Evolutionary conservation across 306 rosid genomes (phyloP).

Genomic region (Datisca glomerata): DNA sequence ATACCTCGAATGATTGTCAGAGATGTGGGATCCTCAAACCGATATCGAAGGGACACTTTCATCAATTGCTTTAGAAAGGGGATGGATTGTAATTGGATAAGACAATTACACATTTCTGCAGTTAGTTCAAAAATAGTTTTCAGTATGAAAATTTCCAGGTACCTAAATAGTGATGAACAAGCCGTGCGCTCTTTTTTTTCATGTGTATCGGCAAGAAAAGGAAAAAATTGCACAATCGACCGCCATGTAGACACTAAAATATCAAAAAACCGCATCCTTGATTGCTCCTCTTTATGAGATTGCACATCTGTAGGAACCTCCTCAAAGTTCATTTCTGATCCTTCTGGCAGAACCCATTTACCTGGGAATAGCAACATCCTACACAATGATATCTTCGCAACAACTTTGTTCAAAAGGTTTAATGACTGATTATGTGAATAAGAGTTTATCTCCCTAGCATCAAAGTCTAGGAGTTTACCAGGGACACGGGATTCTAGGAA

Average conservation of each 20-base stretch:
- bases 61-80: conserved; percentile 59
- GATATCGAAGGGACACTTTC: conserved; percentile 53
- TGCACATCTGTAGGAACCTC: conserved; percentile 21
- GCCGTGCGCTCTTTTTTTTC: conserved; percentile 21
- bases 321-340: conserved; percentile 21
- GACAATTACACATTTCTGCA: conserved; percentile 33
- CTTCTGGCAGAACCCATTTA: conserved; percentile 11
- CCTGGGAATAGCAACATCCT: conserved; percentile 44
- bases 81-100: conserved; percentile 38
- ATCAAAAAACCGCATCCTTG: conserved; percentile 34
- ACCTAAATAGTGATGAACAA: conserved; percentile 33
- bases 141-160: conserved; percentile 50
- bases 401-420: conserved; percentile 41
- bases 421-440: conserved; percentile 33
- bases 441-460: conserved; percentile 27
- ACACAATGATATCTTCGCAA: conserved; percentile 55
- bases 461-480: conserved; percentile 51
- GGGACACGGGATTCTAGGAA: conserved; percentile 24
- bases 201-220: conserved; percentile 31
- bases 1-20: conserved; percentile 43
- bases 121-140: conserved; percentile 41
- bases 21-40: conserved; percentile 61
- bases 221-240: conserved; percentile 36
- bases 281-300: conserved; percentile 23
- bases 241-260: conserved; percentile 65